These are phyloP conservation scores for Paecilomyces niveus DNA, from an alignment of 2,329 filamentous ascomycete species.

Conservation along the genomic window DNA sequence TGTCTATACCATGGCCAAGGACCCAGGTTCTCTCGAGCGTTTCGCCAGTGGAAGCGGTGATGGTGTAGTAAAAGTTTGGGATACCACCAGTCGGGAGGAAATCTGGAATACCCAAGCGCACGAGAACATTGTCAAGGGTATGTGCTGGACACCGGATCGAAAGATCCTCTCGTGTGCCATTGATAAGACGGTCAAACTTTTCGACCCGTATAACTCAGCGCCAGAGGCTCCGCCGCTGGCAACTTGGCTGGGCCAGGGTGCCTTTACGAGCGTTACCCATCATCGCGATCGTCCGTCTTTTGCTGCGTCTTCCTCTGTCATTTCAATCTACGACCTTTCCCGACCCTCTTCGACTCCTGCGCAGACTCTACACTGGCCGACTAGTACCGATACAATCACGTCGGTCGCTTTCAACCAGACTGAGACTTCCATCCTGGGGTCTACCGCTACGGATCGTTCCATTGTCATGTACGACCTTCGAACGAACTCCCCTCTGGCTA, in stretches of 20 bases:
- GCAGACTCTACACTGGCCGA: constrained; percentile 81
- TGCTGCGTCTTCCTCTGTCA: constrained; percentile 65
- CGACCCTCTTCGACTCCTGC: constrained; percentile 69
- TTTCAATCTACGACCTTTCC: constrained; percentile 84
- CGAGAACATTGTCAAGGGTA: constrained; percentile 85
- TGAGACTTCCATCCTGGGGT: constrained; percentile 85
- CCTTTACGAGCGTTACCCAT: constrained; percentile 77
- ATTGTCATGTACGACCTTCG: constrained; percentile 89
- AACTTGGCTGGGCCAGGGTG: constrained; percentile 75
- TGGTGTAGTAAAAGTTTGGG: constrained; percentile 90
- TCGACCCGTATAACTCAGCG: constrained; percentile 74
- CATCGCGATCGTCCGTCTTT: constrained; percentile 75
- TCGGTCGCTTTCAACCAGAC: constrained; percentile 85
- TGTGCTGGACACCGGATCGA: constrained; percentile 80
- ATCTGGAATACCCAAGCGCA: constrained; percentile 76
- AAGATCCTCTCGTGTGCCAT: constrained; percentile 81
- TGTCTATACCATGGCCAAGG: constrained; percentile 73
- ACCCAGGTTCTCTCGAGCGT: constrained; percentile 64
- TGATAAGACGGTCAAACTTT: constrained; percentile 83
- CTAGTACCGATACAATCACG: constrained; percentile 81
- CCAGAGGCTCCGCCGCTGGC: constrained; percentile 64
- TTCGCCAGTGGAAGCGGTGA: constrained; percentile 84
- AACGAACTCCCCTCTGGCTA: constrained; percentile 73
- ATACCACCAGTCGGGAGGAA: constrained; percentile 65
- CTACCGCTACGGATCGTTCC: constrained; percentile 75